Percentiles rank a stretch among this genome's conserved stretches.
These are phyloP conservation scores for Fragilaria radians DNA, from an alignment of 108 stramenopile species.

Conservation along the genomic window DNA sequence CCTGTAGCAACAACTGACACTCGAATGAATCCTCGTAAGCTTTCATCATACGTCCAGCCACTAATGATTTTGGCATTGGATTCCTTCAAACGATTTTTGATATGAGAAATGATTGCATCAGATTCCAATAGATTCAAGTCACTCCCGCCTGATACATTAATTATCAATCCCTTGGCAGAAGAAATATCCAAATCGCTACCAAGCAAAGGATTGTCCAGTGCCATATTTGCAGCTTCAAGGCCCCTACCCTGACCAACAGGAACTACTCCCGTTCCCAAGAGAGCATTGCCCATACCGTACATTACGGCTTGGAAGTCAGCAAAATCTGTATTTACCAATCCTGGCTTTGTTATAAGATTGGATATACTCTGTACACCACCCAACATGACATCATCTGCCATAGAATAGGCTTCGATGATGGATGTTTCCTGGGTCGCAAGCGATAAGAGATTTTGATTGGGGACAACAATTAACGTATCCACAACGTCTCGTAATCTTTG, in stretches of 20 bases:
- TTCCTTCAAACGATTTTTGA: slow-evolving; percentile 37
- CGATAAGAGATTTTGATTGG: slow-evolving; percentile 75
- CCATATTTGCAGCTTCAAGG: slow-evolving; percentile 62
- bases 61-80: slow-evolving; percentile 76
- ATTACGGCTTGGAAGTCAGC: slow-evolving; percentile 81
- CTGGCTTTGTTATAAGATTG: slow-evolving; percentile 78
- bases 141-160: slow-evolving; percentile 58
- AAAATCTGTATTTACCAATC: slow-evolving; percentile 82
- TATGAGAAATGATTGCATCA: slow-evolving; percentile 34
- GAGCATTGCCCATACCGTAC: slow-evolving; percentile 74
- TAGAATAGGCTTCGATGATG: slow-evolving; percentile 63
- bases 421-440: slow-evolving; percentile 61
- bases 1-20: slow-evolving; percentile 77
- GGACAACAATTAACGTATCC: slow-evolving; percentile 80
- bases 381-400: slow-evolving; percentile 77
- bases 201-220: slow-evolving; percentile 66
- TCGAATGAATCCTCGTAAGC: slow-evolving; percentile 53
- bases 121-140: slow-evolving; percentile 49
- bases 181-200: slow-evolving; percentile 55
- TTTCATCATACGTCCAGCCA: slow-evolving; percentile 60
- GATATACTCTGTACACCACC: slow-evolving; percentile 79
- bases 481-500: slow-evolving; percentile 43
- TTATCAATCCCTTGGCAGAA: slow-evolving; percentile 68
- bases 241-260: slow-evolving; percentile 54
- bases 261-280: slow-evolving; percentile 68